Evolutionary conservation across 2,329 filamentous ascomycete genomes (phyloP).

Genomic region (Pseudopyricularia cyperi): DNA sequence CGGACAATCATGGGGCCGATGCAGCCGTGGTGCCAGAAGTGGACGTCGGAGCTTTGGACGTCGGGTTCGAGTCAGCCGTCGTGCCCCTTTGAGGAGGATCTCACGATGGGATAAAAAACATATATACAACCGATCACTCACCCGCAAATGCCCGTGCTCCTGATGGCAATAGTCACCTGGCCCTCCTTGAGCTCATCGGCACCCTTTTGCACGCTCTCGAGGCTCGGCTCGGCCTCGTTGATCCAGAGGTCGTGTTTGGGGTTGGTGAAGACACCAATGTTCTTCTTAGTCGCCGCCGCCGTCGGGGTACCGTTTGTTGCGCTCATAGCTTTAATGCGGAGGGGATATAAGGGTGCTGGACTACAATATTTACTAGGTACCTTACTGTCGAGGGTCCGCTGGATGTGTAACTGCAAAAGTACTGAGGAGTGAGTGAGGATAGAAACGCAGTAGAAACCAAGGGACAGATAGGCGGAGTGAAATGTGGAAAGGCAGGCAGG

Average conservation of each 20-base stretch:
- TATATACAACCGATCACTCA: too few relatives aligned
- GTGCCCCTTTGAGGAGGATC: background rate
- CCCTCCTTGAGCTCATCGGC: slow-evolving; percentile 60
- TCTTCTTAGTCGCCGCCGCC: slow-evolving; percentile 53
- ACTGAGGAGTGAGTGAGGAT: too few relatives aligned
- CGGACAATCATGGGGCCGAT: slow-evolving; percentile 94
- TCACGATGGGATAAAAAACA: too few relatives aligned
- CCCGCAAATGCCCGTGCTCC: slow-evolving; percentile 95
- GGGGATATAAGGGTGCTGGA: background rate
- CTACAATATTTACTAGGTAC: background rate
- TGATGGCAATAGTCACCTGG: slow-evolving; percentile 78
- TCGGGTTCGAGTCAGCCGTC: background rate
- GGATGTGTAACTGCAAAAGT: too few relatives aligned
- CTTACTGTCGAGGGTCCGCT: too few relatives aligned
- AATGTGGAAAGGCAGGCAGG: background rate
- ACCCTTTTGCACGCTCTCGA: slow-evolving; percentile 58
- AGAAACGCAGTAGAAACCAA: too few relatives aligned
- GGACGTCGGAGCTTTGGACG: slow-evolving; percentile 63
- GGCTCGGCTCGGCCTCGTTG: slow-evolving; percentile 59
- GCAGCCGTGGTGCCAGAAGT: slow-evolving; percentile 93
- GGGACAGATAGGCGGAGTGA: too few relatives aligned
- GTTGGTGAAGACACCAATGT: slow-evolving; percentile 95
- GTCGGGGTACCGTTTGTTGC: background rate
- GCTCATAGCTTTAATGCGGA: background rate
- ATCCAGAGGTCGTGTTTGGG: slow-evolving; percentile 87